A percentile compares a stretch with the other conserved stretches of the same genome.
Evolutionary conservation across 2,329 filamentous ascomycete species (phyloP).

Genomic region (Nemania sp.): DNA sequence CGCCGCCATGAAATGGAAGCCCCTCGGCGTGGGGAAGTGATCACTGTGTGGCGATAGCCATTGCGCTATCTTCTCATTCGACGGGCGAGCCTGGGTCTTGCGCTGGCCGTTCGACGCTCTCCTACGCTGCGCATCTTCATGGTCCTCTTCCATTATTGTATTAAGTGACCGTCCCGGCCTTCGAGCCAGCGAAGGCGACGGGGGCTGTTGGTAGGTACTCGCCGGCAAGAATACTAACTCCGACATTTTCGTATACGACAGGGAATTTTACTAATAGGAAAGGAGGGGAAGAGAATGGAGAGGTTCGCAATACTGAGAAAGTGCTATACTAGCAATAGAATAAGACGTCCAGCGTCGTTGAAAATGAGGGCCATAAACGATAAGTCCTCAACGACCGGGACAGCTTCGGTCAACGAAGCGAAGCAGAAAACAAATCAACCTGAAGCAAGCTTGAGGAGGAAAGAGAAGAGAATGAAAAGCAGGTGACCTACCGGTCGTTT

Average conservation of each 20-base stretch:
- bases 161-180: slow-evolving; percentile 59
- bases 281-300: slow-evolving; percentile 24
- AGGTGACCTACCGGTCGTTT: slow-evolving; percentile 29
- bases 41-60: slow-evolving; percentile 64
- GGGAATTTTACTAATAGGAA: slow-evolving; percentile 27
- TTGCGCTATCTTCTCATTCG: slow-evolving; percentile 57
- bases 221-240: slow-evolving; percentile 47
- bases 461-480: slow-evolving; percentile 28
- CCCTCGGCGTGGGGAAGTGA: slow-evolving; percentile 74
- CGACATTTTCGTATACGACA: slow-evolving; percentile 50
- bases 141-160: slow-evolving; percentile 67
- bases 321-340: slow-evolving; percentile 32
- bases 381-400: slow-evolving; percentile 45
- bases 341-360: slow-evolving; percentile 40
- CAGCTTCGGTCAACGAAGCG: slow-evolving; percentile 52
- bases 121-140: slow-evolving; percentile 43
- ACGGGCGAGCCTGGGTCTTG: slow-evolving; percentile 36
- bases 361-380: slow-evolving; percentile 37
- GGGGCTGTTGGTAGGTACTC: slow-evolving; percentile 49
- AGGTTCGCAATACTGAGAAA: neutral
- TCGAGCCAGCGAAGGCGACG: slow-evolving; percentile 60
- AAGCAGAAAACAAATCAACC: slow-evolving; percentile 41
- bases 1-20: slow-evolving; percentile 65
- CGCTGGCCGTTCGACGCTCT: slow-evolving; percentile 35
- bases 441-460: slow-evolving; percentile 39